Conservation (phyloP, 2,329 filamentous ascomycete species). For the Aspergillus versicolor region DNA sequence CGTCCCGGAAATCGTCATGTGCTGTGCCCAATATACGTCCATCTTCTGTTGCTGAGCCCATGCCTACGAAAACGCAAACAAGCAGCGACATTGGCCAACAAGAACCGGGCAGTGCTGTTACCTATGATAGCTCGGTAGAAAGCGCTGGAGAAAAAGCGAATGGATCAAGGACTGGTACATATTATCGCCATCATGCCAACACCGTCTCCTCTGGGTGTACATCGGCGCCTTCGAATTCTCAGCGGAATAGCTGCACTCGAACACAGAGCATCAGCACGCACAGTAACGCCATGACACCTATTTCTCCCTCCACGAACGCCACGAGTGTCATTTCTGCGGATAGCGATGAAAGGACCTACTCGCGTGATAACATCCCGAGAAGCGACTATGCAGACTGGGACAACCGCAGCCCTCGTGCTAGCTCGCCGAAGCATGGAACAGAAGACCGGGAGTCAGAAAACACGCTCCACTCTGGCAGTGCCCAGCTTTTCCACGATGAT, state of each 20-base stretch:
- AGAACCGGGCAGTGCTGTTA: constrained; percentile 11
- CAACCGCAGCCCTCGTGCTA: constrained; percentile 30
- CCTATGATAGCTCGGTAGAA: constrained; percentile 17
- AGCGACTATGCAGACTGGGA: constrained; percentile 33
- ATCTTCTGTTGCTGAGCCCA: constrained; percentile 23
- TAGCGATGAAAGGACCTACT: constrained; percentile 39
- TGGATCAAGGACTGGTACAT: constrained; percentile 29
- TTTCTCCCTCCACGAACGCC: constrained; percentile 45
- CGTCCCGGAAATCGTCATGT: constrained; percentile 33
- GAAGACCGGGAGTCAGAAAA: constrained; percentile 20
- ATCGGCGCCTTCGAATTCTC: constrained; percentile 33
- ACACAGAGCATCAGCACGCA: constrained; percentile 44
- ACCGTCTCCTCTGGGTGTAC: constrained; percentile 35
- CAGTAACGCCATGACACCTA: constrained; percentile 43
- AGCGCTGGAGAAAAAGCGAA: constrained; percentile 24
- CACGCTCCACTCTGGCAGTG: constrained; percentile 21
- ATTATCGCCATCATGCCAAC: constrained; percentile 31
- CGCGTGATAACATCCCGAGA: constrained; percentile 25
- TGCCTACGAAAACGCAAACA: constrained; percentile 11
- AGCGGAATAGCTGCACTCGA: constrained; percentile 39
- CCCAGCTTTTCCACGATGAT: constrained; percentile 26
- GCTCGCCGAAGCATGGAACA: constrained; percentile 26
- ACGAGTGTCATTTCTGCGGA: constrained; percentile 45
- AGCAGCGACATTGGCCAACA: constrained; percentile 12
- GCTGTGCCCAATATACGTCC: constrained; percentile 29